Conservation (phyloP, 768 basidiomycete species). For the Bullera alba region DNA sequence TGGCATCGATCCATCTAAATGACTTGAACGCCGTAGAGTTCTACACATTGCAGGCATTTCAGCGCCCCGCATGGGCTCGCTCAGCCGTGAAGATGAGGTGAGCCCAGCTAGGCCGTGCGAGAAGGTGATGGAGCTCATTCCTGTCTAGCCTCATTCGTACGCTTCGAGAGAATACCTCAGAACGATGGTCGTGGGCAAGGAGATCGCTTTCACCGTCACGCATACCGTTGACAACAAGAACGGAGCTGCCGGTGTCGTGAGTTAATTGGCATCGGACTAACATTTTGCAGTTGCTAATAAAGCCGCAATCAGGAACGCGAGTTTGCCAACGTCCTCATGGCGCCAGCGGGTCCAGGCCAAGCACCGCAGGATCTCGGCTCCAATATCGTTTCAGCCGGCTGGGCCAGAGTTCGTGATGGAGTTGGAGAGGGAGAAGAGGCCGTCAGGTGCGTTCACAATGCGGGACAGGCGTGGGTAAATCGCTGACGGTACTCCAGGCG, state of each 20-base stretch:
- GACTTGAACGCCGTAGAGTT: slow-evolving; percentile 52
- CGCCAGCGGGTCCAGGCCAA: slow-evolving; percentile 41
- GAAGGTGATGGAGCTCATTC: too few species aligned
- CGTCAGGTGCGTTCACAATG: slow-evolving; percentile 28
- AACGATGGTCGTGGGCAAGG: slow-evolving; percentile 76
- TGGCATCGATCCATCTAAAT: not conserved
- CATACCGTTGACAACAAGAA: slow-evolving; percentile 65
- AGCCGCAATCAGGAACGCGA: slow-evolving; percentile 29
- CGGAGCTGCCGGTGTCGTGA: slow-evolving; percentile 46
- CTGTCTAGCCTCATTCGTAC: slow-evolving; percentile 71
- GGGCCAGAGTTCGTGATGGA: slow-evolving; percentile 81
- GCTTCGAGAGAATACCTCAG: slow-evolving; percentile 90
- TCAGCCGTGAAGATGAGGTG: slow-evolving; percentile 82
- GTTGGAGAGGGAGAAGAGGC: slow-evolving; percentile 52
- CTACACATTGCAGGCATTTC: slow-evolving; percentile 81
- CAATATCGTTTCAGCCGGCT: slow-evolving; percentile 70
- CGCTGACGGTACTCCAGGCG: slow-evolving; percentile 20
- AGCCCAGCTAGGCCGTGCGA: slow-evolving; percentile 6
- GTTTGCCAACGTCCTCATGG: slow-evolving; percentile 41
- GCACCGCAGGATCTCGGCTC: slow-evolving; percentile 43
- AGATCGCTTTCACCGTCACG: slow-evolving; percentile 72
- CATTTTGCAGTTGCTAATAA: not conserved
- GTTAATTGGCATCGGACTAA: not conserved
- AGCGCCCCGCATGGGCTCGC: slow-evolving; percentile 76
- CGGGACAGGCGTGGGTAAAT: too few species aligned